A percentile compares a stretch with the other conserved stretches of the same genome.
phyloP scores from a whole-genome alignment of 306 rosid genomes.

The Astragalus membranaceus region DNA sequence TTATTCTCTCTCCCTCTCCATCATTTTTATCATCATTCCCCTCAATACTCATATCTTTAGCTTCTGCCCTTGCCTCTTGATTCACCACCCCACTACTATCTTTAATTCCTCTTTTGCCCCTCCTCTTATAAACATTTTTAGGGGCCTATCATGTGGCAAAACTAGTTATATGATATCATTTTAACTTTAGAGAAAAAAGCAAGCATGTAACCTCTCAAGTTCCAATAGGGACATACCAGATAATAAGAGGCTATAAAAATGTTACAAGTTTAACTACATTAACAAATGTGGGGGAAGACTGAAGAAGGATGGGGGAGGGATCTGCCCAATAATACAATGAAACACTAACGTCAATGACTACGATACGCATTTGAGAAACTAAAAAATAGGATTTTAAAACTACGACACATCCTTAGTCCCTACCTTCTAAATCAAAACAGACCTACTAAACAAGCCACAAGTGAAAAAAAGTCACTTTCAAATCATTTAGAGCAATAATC shows the following conservation, averaged over 20 bases:
- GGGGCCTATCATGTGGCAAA: too few species aligned
- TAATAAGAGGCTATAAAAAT: not conserved
- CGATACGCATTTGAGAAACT: not conserved
- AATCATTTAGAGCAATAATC: not conserved
- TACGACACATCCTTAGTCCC: not conserved
- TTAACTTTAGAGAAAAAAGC: too few species aligned
- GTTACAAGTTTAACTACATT: not conserved
- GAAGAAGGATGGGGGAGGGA: not conserved
- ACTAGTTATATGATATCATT: too few species aligned
- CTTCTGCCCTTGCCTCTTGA: too few species aligned
- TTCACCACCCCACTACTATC: too few species aligned
- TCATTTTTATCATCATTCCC: too few species aligned
- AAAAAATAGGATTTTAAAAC: not conserved
- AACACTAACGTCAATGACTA: not conserved
- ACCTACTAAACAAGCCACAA: not conserved
- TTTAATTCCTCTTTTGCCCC: too few species aligned
- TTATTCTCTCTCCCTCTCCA: too few species aligned
- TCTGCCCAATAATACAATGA: not conserved
- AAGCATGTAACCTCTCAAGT: too few species aligned
- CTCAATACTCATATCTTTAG: too few species aligned
- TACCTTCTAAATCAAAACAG: not conserved
- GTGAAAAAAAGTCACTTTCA: not conserved
- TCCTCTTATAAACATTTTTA: too few species aligned
- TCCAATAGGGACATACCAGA: not conserved
- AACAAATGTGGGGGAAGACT: not conserved